Evolutionary conservation across 371 early-diverging fungal genomes (phyloP).

Genomic region (Choanephora cucurbitarum): DNA sequence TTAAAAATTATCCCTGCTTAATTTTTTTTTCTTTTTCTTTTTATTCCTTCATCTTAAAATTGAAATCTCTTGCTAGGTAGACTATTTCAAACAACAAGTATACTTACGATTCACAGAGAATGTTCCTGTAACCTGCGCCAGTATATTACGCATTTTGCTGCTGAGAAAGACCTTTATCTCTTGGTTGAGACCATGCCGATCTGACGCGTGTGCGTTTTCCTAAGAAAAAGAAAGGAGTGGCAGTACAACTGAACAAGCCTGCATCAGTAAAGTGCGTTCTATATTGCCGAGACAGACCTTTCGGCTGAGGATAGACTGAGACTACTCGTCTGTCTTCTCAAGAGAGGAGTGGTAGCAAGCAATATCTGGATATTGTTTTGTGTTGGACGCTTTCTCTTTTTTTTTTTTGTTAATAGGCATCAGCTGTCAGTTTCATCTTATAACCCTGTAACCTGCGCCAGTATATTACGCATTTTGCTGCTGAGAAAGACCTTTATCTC

Average conservation of each 20-base stretch:
- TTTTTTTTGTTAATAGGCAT: neutral
- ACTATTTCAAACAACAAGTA: too few relatives aligned
- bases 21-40: too few relatives aligned
- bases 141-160: neutral
- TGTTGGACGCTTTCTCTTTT: too few relatives aligned
- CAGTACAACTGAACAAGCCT: neutral
- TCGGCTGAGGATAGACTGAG: slow-evolving; percentile 2
- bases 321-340: slow-evolving; percentile 3
- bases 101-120: too few relatives aligned
- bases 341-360: slow-evolving; percentile 6
- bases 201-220: neutral
- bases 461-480: neutral
- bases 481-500: slow-evolving; percentile 1
- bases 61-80: too few relatives aligned
- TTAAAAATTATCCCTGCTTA: too few relatives aligned
- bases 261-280: neutral
- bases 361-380: neutral
- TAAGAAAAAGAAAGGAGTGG: neutral
- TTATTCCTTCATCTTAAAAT: too few relatives aligned
- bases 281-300: slow-evolving; percentile 1
- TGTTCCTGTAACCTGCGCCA: neutral
- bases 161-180: slow-evolving; percentile 1
- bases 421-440: too few relatives aligned
- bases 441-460: slow-evolving; percentile 2
- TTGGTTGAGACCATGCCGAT: neutral